Percentiles rank a stretch among this genome's conserved stretches.
phyloP scores from a whole-genome alignment of 2,329 filamentous ascomycete species.

The Madurella fahalii region DNA sequence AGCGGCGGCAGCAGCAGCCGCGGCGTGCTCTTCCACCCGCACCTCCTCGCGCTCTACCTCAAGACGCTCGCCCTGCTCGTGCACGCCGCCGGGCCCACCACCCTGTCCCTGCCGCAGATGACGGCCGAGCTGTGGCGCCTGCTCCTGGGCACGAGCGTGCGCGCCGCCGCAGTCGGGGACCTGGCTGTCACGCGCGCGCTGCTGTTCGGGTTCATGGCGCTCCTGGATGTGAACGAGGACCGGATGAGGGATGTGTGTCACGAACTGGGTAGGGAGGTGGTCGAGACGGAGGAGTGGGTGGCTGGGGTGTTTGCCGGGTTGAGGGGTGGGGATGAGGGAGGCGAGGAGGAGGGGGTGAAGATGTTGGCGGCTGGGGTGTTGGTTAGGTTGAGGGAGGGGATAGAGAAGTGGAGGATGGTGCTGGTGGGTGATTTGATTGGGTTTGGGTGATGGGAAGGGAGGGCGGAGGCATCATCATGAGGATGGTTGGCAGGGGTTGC shows the following conservation, averaged over 20 bases:
- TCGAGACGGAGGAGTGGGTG: conserved; percentile 88
- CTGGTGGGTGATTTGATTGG: conserved; percentile 66
- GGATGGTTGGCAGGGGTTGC: neutral
- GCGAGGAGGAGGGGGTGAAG: conserved; percentile 75
- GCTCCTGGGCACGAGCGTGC: conserved; percentile 60
- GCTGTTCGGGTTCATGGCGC: conserved; percentile 71
- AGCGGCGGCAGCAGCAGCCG: conserved; percentile 37
- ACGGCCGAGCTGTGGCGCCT: conserved; percentile 81
- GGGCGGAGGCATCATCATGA: neutral
- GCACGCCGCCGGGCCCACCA: conserved; percentile 77
- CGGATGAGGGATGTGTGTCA: conserved; percentile 69
- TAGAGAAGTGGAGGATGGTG: conserved; percentile 74
- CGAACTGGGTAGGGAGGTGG: conserved; percentile 68
- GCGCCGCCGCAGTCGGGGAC: conserved; percentile 57
- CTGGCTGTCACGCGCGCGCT: conserved; percentile 66
- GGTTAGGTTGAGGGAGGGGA: conserved; percentile 73
- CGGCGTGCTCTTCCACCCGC: conserved; percentile 67
- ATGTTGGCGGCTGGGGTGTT: conserved; percentile 73
- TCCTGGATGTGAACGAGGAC: conserved; percentile 76
- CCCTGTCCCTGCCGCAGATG: conserved; percentile 70
- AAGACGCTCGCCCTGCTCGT: conserved; percentile 82
- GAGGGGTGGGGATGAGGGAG: conserved; percentile 46
- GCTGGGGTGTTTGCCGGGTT: conserved; percentile 65
- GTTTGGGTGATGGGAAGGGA: conserved; percentile 12
- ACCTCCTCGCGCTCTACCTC: conserved; percentile 73